phyloP scores from a whole-genome alignment of 495 filamentous ascomycete species.

The Penicillium lagena region DNA sequence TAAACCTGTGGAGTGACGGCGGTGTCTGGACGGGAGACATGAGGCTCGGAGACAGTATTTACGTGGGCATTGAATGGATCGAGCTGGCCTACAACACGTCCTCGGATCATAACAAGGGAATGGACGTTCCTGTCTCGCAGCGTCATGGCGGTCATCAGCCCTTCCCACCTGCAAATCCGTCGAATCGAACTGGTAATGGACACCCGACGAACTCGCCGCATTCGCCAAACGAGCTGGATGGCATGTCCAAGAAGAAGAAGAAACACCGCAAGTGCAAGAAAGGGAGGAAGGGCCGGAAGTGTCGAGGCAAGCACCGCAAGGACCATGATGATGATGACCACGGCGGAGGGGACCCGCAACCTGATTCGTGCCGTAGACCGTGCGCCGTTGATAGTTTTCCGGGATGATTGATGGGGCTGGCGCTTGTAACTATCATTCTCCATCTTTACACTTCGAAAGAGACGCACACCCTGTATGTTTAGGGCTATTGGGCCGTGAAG shows the following conservation, averaged over 20 bases:
- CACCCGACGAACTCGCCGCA: no score
- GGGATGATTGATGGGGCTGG: neutral
- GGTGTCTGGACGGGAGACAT: slow-evolving; percentile 70
- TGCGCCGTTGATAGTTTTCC: slow-evolving; percentile 13
- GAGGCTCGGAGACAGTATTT: slow-evolving; percentile 49
- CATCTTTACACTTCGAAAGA: neutral
- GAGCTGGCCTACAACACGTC: slow-evolving; percentile 62
- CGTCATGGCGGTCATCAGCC: slow-evolving; percentile 10
- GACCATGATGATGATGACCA: slow-evolving; percentile 4
- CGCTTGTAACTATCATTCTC: neutral
- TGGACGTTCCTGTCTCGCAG: slow-evolving; percentile 2
- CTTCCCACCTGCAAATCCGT: neutral
- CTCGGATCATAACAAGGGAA: slow-evolving; percentile 1
- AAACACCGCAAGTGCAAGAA: slow-evolving; percentile 8
- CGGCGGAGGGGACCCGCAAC: neutral
- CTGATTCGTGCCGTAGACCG: slow-evolving; percentile 3
- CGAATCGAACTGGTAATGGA: neutral
- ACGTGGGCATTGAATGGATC: slow-evolving; percentile 67
- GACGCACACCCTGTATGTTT: neutral
- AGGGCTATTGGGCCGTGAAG: no score
- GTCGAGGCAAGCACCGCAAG: slow-evolving; percentile 5
- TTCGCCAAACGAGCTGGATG: neutral
- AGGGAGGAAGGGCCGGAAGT: slow-evolving; percentile 9
- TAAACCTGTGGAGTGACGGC: slow-evolving; percentile 76
- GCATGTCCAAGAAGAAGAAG: neutral